phyloP scores from a whole-genome alignment of 2,329 filamentous ascomycete genomes.

The Cordyceps pruinosa region DNA sequence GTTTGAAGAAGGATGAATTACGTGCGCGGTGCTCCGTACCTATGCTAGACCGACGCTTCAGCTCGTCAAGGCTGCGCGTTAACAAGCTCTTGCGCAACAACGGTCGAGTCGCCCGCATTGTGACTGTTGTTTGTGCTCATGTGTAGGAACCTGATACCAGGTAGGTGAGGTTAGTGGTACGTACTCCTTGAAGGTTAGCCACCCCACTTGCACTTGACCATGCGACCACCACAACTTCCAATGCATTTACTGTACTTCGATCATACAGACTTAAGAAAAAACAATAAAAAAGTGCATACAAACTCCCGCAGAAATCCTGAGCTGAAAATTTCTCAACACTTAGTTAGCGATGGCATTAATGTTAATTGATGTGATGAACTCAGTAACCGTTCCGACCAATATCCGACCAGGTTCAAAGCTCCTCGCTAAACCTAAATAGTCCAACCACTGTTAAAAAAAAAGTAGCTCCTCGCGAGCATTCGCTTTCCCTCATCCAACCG shows the following conservation, averaged over 20 bases:
- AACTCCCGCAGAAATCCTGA: too few species aligned
- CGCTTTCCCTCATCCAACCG: background rate
- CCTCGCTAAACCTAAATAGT: background rate
- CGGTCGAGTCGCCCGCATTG: conserved; percentile 42
- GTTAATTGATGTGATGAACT: too few species aligned
- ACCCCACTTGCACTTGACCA: too few species aligned
- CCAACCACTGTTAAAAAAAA: background rate
- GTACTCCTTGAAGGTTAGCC: too few species aligned
- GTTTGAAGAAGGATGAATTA: background rate
- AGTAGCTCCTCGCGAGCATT: background rate
- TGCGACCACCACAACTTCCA: too few species aligned
- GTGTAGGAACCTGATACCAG: background rate
- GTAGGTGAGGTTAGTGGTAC: too few species aligned
- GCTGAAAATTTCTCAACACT: too few species aligned
- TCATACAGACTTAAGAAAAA: too few species aligned
- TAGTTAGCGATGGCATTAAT: conserved; percentile 18
- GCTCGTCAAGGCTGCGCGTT: conserved; percentile 52
- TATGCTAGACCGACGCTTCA: conserved; percentile 49
- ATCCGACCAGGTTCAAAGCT: background rate
- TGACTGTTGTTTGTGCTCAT: conserved; percentile 3
- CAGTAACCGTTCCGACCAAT: background rate
- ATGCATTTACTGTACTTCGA: too few species aligned
- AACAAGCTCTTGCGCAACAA: conserved; percentile 47
- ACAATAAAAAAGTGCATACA: too few species aligned
- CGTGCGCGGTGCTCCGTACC: conserved; percentile 31